phyloP scores from a whole-genome alignment of 169 alveolate species.

The Theileria annulata region DNA sequence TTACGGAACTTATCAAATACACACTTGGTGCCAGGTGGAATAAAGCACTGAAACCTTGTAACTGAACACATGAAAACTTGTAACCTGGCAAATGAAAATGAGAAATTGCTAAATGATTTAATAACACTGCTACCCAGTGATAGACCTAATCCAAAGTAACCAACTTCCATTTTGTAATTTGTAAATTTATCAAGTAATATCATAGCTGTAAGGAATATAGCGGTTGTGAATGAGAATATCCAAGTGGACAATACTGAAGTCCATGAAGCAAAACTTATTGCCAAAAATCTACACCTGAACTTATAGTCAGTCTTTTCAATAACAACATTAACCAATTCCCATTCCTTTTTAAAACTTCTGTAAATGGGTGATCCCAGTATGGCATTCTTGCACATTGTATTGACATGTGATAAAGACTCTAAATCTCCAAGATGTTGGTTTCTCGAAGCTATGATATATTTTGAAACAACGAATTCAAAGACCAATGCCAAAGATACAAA shows the following conservation, averaged over 20 bases:
- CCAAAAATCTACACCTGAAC: slow-evolving; percentile 21
- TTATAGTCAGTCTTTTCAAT: slow-evolving; percentile 13
- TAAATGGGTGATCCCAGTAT: slow-evolving; percentile 38
- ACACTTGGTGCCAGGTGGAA: background rate
- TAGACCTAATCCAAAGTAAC: slow-evolving; percentile 16
- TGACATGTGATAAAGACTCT: slow-evolving; percentile 27
- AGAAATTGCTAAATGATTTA: slow-evolving; percentile 28
- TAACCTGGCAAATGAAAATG: background rate
- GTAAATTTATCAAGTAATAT: background rate
- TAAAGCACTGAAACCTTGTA: slow-evolving; percentile 3
- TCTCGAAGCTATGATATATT: slow-evolving; percentile 22
- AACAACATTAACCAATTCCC: slow-evolving; percentile 4
- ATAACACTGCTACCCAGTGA: slow-evolving; percentile 8
- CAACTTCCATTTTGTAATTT: background rate
- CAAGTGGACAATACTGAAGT: slow-evolving; percentile 22
- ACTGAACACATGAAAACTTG: background rate
- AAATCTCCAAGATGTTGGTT: slow-evolving; percentile 11
- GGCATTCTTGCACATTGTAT: slow-evolving; percentile 30
- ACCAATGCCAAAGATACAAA: background rate
- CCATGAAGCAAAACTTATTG: slow-evolving; percentile 24
- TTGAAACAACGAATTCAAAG: slow-evolving; percentile 1
- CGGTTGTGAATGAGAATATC: background rate
- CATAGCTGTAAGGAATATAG: slow-evolving; percentile 3
- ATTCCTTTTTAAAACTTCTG: slow-evolving; percentile 49
- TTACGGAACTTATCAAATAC: background rate